These are phyloP conservation scores for Eleusine indica DNA, from an alignment of 176 grass and related monocot species.

Conservation along the genomic window DNA sequence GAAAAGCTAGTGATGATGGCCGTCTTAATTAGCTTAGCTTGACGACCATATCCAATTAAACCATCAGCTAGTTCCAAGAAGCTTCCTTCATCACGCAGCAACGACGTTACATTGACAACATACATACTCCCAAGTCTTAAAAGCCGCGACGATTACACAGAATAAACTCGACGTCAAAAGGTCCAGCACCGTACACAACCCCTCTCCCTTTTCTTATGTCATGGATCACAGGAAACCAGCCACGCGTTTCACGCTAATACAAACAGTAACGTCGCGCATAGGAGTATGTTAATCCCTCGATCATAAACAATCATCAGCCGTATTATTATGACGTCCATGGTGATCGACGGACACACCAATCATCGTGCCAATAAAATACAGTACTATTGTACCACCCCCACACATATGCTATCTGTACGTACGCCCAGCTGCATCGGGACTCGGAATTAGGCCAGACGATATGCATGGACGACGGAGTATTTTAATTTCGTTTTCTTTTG, in stretches of 20 bases:
- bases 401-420: too few species aligned
- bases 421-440: conserved; percentile 16
- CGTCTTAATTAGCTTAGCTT: not conserved
- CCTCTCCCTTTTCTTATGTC: not conserved
- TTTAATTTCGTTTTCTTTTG: not conserved
- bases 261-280: not conserved
- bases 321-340: not conserved
- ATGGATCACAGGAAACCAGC: not conserved
- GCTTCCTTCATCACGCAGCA: not conserved
- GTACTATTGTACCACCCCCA: too few species aligned
- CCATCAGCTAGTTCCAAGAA: conserved; percentile 1
- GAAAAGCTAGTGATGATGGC: too few species aligned
- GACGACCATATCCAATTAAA: not conserved
- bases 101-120: not conserved
- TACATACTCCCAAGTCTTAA: not conserved
- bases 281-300: not conserved
- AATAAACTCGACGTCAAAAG: not conserved
- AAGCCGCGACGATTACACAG: not conserved
- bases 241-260: conserved; percentile 22
- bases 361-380: conserved; percentile 28
- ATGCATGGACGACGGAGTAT: not conserved
- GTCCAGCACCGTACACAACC: not conserved
- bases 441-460: conserved; percentile 14
- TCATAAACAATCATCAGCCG: not conserved
- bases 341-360: conserved; percentile 32